Base-by-base conservation (phyloP, 2,329 filamentous ascomycete genomes). In the Gnomoniopsis smithogilvyi region DNA sequence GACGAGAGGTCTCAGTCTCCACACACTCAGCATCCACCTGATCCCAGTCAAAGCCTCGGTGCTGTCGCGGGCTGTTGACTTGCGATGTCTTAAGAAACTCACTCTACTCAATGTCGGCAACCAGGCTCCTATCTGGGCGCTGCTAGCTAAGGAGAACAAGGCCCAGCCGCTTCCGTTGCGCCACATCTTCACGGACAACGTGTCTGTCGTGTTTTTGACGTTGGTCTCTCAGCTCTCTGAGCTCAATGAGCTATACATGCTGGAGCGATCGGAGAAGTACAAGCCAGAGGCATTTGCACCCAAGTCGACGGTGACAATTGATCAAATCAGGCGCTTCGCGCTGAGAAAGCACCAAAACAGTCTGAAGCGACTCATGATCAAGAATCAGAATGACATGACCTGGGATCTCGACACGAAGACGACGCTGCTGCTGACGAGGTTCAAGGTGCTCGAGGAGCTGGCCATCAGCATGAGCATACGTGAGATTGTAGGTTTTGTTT, bases 131-230 rank as follows among this genome's bases (percentile, higher is more conserved):
- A 80, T 89, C 62, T 89, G 86, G 86, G 73, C 75, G 1, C 70
- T 82, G 57, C 70, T 89, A 46, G 71, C 76, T 19, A 82, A 79
- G 63, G 77, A 85, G 64, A 84, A 87, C 67, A 76, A 76, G 53
- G 65, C 73, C 1, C 70, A 74, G 10, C 78, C 81, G 0, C 71
- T 88, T 45, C 75, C 79, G 0, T 69, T 89, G 46, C 75, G 78
- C 51, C 83, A 80, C 62, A 81, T 89, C 56, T 84, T 83, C 64
- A 88, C 85, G 0, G 86, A 89, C 66, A 81, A 88, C 62, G 85
- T 87, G 21, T 82, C 83, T 0, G 64, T 70, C 1, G 69, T 74
- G 0, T 86, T 88, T 58, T 67, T 89, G 54, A 76, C 76, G 1
- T 81, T 81, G 59, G 75, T 85, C 15, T 75, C 77, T 3, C 76